Base-by-base conservation (phyloP, 768 basidiomycete genomes). In the Exidia glandulosa region DNA sequence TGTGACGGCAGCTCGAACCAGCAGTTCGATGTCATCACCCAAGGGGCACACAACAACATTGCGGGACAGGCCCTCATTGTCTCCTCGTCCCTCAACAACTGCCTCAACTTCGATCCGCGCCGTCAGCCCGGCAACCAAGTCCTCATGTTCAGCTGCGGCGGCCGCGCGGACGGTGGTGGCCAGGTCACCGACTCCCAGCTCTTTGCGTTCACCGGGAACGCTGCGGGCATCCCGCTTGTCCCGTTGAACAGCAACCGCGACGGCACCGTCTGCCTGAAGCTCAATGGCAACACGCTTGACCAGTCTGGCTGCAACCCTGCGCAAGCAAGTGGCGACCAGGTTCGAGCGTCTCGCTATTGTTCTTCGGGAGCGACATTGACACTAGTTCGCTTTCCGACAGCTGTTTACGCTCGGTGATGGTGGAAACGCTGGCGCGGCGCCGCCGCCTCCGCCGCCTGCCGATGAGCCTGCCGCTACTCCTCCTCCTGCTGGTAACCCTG, bases 91-190 rank as follows among this genome's bases (percentile, higher is more conserved):
- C 13, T 54, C 50, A 60, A 57, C 36, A 27, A 32, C 14, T 60
- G 59, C 36, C 52, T 60, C 13, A 56, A 60, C 55, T 59, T 60
- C 48, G 59, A 59, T 34, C 27, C 19, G 13, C 37, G 59, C n/a
- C 41, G 59, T 12, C 29, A n/a, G n/a, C 56, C 27, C 12, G 59
- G 59, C 4, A 60, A 60, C 59, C 25, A 14, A 5, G 59, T 60
- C 34, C 27, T 60, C 32, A 47, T 57, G 32, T 60, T 60, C 52
- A 57, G 50, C 32, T 60, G 59, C 36, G 59, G 59, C n/a, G 59
- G 59, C 1, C 59, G 59, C 23, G 59, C 59, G 1, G 59, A 60
- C 30, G 59, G 59, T 14, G 59, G 34, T 45, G 59, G 59, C 4
- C 13, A 25, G 3, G 45, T 56, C 13, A 60, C 52, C n/a, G 34